Percentiles rank a stretch among this genome's conserved stretches.
These are phyloP conservation scores for Citrus mangshanensis DNA, from an alignment of 345 rosid genomes.

Conservation along the genomic window DNA sequence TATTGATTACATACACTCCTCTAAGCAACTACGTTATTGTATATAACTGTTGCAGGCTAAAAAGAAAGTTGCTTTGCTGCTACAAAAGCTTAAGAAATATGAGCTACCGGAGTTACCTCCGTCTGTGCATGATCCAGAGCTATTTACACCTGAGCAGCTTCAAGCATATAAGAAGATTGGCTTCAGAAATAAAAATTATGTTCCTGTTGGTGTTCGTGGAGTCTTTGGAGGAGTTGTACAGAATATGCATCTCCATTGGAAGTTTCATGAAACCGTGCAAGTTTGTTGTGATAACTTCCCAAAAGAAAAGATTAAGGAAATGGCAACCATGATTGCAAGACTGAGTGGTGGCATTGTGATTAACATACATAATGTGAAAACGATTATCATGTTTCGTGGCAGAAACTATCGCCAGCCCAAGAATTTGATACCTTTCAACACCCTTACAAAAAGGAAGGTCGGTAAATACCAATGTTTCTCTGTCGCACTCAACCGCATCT, in stretches of 20 bases:
- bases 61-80: conserved; percentile 85
- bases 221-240: conserved; percentile 98
- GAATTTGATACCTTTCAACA: conserved; percentile 86
- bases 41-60: conserved; percentile 59
- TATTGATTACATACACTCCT: background rate
- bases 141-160: conserved; percentile 72
- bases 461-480: conserved; percentile 1
- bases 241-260: conserved; percentile 98
- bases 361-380: conserved; percentile 82
- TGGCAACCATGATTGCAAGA: conserved; percentile 90
- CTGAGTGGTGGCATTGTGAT: conserved; percentile 89
- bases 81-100: conserved; percentile 91
- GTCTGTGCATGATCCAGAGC: conserved; percentile 90
- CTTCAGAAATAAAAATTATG: conserved; percentile 83
- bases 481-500: background rate
- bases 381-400: conserved; percentile 95
- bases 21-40: background rate
- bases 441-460: conserved; percentile 96
- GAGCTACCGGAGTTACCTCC: conserved; percentile 90
- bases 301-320: conserved; percentile 88
- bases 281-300: conserved; percentile 95
- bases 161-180: conserved; percentile 91
- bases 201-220: conserved; percentile 97
- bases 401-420: conserved; percentile 97
- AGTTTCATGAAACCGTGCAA: conserved; percentile 98